Evolutionary conservation across 2,329 filamentous ascomycete species (phyloP).

Genomic region (Talaromyces marneffei): DNA sequence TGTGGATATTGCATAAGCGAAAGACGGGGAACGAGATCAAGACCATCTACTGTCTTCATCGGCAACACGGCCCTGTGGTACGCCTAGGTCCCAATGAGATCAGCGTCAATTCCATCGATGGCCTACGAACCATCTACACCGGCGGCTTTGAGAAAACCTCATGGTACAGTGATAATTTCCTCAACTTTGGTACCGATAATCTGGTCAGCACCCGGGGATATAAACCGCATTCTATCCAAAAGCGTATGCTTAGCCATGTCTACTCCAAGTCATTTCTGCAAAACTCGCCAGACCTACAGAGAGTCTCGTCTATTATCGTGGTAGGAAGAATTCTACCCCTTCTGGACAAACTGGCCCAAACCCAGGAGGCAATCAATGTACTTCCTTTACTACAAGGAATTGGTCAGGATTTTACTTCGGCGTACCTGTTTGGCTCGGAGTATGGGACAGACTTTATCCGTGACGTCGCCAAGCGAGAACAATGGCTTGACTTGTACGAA

Average conservation of each 20-base stretch:
- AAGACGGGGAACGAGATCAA: conserved; percentile 52
- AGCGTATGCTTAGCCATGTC: conserved; percentile 66
- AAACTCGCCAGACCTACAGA: conserved; percentile 48
- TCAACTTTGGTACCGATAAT: conserved; percentile 56
- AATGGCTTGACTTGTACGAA: conserved; percentile 61
- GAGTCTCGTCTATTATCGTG: conserved; percentile 52
- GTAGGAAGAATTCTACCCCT: conserved; percentile 54
- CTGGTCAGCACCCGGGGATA: conserved; percentile 60
- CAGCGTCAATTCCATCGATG: conserved; percentile 58
- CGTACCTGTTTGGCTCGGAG: conserved; percentile 61
- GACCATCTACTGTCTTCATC: conserved; percentile 52
- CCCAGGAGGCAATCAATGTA: conserved; percentile 41
- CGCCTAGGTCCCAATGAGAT: conserved; percentile 59
- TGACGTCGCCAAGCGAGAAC: conserved; percentile 46
- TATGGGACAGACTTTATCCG: conserved; percentile 54
- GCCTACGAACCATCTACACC: conserved; percentile 55
- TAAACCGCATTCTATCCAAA: conserved; percentile 58
- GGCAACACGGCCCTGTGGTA: conserved; percentile 51
- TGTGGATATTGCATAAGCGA: conserved; percentile 59
- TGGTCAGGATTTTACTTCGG: conserved; percentile 67
- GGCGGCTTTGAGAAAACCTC: conserved; percentile 63
- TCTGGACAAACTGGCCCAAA: conserved; percentile 25
- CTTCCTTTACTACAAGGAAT: conserved; percentile 57
- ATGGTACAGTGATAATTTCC: conserved; percentile 61
- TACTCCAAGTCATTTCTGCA: conserved; percentile 69